These are phyloP conservation scores for Nakazawaea molendinolei DNA, from an alignment of 805 yeast genomes.

Conservation along the genomic window DNA sequence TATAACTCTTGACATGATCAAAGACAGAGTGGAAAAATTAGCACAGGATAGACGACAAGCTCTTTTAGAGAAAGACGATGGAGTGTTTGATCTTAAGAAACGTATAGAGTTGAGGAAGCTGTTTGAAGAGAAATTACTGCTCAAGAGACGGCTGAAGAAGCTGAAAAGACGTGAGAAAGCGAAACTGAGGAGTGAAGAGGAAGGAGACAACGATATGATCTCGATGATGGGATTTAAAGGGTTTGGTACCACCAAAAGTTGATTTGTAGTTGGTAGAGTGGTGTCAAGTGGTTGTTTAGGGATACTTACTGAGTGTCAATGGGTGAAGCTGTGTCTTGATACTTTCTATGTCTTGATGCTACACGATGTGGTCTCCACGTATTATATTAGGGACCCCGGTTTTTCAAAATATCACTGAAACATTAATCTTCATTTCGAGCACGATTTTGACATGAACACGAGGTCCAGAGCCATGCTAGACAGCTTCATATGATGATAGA, in stretches of 20 bases:
- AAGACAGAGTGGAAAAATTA: slow-evolving; percentile 28
- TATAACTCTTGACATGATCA: slow-evolving; percentile 44
- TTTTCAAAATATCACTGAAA: too few species aligned
- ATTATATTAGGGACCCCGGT: too few species aligned
- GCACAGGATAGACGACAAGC: slow-evolving; percentile 24
- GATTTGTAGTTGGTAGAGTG: too few species aligned
- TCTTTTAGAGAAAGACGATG: slow-evolving; percentile 10
- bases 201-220: slow-evolving; percentile 21
- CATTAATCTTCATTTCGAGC: too few species aligned
- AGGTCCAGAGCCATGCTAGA: too few species aligned
- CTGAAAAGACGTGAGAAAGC: slow-evolving; percentile 16
- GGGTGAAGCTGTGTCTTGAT: too few species aligned
- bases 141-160: slow-evolving; percentile 23
- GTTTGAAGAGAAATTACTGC: slow-evolving; percentile 30
- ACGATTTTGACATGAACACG: too few species aligned
- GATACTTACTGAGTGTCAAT: too few species aligned
- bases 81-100: slow-evolving; percentile 28
- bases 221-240: slow-evolving; percentile 54
- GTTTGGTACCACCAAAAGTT: slow-evolving; percentile 30
- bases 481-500: too few species aligned
- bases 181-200: slow-evolving; percentile 10
- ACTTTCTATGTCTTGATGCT: too few species aligned
- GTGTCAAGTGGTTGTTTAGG: too few species aligned
- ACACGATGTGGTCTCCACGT: too few species aligned
- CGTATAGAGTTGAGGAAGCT: slow-evolving; percentile 33